Base-by-base conservation (phyloP, 1,284 basidiomycete species). In the Ustilago loliicola region DNA sequence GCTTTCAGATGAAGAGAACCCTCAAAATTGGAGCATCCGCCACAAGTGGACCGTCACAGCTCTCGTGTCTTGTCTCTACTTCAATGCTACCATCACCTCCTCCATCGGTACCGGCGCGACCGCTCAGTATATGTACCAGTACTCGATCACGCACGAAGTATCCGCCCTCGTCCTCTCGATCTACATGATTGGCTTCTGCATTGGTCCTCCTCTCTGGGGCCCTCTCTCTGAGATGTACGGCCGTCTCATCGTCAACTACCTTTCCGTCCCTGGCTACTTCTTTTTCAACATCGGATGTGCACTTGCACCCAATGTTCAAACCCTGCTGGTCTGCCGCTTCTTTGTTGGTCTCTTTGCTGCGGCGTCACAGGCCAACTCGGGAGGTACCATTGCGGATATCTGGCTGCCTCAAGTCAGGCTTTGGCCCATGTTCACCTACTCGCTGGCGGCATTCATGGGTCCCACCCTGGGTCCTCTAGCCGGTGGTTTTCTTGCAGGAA, bases 231-330 rank as follows among this genome's bases (percentile, higher is more conserved):
- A 83, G 51, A 62, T 80, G 21, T 69, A 67, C 42, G 81, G 81
- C 2, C 74, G 81, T n/a, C 52, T 60, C 11, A 36, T 66, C n/a
- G 75, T 83, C 63, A 80, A 78, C 60, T 56, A 80, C 51, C 51
- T 73, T 25, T 72, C 77, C 9, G 65, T 73, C 2, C 67, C 73
- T 2, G 54, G 76, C 51, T 77, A 68, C 59, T 66, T 71, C 27
- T 64, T 77, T 40, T 81, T 80, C 61, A 74, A 75, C 60, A 68
- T 81, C 30, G 78, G 75, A 3, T 77, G 78, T 30, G 80, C 77
- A 6, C 47, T 78, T 6, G 66, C 74, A 23, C 57, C 65, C 42
- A 78, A 81, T 48, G 45, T 75, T 25, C 58, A 51, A 13, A 80
- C 75, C 0, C 53, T 81, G 9, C 60, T 81, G 17, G 68, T 78